Evolutionary conservation across 495 filamentous ascomycete genomes (phyloP).

Genomic region (Penicillium egyptiacum): DNA sequence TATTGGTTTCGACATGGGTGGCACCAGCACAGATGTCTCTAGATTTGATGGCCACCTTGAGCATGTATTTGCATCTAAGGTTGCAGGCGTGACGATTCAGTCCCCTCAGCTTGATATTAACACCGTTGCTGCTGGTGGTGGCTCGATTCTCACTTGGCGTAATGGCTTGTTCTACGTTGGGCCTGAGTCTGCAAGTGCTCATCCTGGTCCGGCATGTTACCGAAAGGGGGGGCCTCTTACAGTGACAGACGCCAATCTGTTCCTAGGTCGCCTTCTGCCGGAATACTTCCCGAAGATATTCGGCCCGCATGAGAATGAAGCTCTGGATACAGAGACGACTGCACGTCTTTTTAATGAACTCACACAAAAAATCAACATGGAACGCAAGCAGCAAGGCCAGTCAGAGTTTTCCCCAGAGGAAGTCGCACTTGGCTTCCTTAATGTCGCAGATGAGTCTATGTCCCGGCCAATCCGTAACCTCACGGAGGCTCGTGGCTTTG

Average conservation of each 20-base stretch:
- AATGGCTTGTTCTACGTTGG: constrained; percentile 97
- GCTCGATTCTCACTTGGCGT: constrained; percentile 82
- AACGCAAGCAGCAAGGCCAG: constrained; percentile 50
- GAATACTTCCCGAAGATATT: constrained; percentile 99
- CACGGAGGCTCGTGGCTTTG: constrained; percentile 52
- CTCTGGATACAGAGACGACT: constrained; percentile 75
- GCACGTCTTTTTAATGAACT: constrained; percentile 74
- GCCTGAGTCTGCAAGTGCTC: constrained; percentile 88
- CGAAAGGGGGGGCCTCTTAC: constrained; percentile 90
- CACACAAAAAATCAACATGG: constrained; percentile 73
- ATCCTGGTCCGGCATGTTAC: constrained; percentile 93
- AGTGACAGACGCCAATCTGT: constrained; percentile 92
- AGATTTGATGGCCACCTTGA: constrained; percentile 92
- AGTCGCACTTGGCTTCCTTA: constrained; percentile 66
- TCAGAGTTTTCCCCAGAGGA: constrained; percentile 81
- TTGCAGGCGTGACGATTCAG: constrained; percentile 92
- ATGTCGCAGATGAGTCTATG: constrained; percentile 57
- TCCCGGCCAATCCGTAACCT: constrained; percentile 54
- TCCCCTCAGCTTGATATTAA: constrained; percentile 97
- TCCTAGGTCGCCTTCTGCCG: constrained; percentile 80
- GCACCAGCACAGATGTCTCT: constrained; percentile 93
- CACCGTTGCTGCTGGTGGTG: constrained; percentile 92
- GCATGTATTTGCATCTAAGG: constrained; percentile 96
- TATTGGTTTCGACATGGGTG: constrained; percentile 97
- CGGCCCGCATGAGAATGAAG: constrained; percentile 86